A percentile compares a stretch with the other conserved stretches of the same genome.
These are phyloP conservation scores for Phytophthora boehmeriae DNA, from an alignment of 352 stramenopile genomes.

Conservation along the genomic window DNA sequence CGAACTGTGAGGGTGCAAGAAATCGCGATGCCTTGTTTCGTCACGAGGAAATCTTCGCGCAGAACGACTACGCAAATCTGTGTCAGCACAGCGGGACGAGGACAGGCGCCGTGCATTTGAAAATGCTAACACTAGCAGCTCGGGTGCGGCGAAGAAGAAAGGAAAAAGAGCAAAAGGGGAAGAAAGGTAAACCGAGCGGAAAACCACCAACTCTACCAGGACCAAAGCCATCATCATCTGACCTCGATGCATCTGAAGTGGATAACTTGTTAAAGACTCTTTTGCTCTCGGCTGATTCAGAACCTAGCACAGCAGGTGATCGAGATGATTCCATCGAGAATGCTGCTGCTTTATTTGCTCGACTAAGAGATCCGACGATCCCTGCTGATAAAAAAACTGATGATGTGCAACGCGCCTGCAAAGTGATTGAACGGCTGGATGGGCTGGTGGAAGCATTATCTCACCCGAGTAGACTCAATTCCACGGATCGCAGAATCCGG, in stretches of 20 bases:
- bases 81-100: slow-evolving; percentile 2
- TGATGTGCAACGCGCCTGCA: slow-evolving; percentile 17
- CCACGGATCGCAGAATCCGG: slow-evolving; percentile 6
- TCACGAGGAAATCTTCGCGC: slow-evolving; percentile 2
- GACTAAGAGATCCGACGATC: slow-evolving; percentile 21
- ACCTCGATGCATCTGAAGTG: not conserved
- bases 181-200: slow-evolving; percentile 4
- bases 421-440: slow-evolving; percentile 14
- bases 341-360: slow-evolving; percentile 11
- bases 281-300: not conserved
- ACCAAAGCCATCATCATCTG: not conserved
- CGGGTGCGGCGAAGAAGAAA: slow-evolving; percentile 8
- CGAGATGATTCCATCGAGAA: too few species aligned
- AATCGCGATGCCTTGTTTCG: not conserved
- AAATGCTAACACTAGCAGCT: not conserved
- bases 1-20: slow-evolving; percentile 3
- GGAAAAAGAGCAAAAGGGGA: slow-evolving; percentile 27
- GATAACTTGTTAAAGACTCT: not conserved
- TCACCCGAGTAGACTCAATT: slow-evolving; percentile 17
- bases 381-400: slow-evolving; percentile 7
- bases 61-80: not conserved
- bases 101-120: slow-evolving; percentile 4
- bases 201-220: not conserved
- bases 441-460: slow-evolving; percentile 7
- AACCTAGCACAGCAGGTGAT: too few species aligned